Percentiles rank a stretch among this genome's conserved stretches.
These are phyloP conservation scores for Glycyrrhiza uralensis DNA, from an alignment of 306 rosid genomes.

Conservation along the genomic window DNA sequence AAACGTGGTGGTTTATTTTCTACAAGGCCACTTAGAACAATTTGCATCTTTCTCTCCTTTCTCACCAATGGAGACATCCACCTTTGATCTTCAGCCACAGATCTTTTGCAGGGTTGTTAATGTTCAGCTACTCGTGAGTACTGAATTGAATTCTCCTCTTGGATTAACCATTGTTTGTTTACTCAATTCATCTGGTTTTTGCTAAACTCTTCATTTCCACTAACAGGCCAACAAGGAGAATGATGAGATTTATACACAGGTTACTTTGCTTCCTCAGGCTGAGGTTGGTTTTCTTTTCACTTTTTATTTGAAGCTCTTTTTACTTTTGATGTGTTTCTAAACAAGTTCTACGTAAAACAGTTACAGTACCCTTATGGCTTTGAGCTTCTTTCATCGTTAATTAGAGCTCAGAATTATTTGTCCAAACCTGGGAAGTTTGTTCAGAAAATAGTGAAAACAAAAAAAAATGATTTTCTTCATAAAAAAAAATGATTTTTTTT, in stretches of 20 bases:
- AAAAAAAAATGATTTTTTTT: no score
- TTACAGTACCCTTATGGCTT: slow-evolving; percentile 18
- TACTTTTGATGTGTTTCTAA: slow-evolving; percentile 27
- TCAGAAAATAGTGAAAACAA: no score
- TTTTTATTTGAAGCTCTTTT: slow-evolving; percentile 4
- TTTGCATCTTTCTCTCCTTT: slow-evolving; percentile 65
- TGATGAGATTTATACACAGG: slow-evolving; percentile 92
- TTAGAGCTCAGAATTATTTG: slow-evolving; percentile 2
- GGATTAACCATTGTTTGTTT: neutral
- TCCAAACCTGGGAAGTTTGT: neutral
- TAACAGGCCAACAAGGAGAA: slow-evolving; percentile 94
- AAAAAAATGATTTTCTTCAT: no score
- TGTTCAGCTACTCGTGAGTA: slow-evolving; percentile 88
- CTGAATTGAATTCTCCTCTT: slow-evolving; percentile 18
- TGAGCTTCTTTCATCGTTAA: slow-evolving; percentile 17
- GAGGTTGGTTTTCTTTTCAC: slow-evolving; percentile 88
- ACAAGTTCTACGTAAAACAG: neutral
- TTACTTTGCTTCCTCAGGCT: slow-evolving; percentile 77
- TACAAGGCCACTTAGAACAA: slow-evolving; percentile 95
- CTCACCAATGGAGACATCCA: slow-evolving; percentile 63
- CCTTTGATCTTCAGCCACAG: slow-evolving; percentile 82
- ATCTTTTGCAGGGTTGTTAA: slow-evolving; percentile 89
- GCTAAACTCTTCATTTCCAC: neutral
- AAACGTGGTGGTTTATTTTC: slow-evolving; percentile 86
- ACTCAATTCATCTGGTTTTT: slow-evolving; percentile 21